Conservation (phyloP, 257 asterid genomes). For the Gentiana straminea region DNA sequence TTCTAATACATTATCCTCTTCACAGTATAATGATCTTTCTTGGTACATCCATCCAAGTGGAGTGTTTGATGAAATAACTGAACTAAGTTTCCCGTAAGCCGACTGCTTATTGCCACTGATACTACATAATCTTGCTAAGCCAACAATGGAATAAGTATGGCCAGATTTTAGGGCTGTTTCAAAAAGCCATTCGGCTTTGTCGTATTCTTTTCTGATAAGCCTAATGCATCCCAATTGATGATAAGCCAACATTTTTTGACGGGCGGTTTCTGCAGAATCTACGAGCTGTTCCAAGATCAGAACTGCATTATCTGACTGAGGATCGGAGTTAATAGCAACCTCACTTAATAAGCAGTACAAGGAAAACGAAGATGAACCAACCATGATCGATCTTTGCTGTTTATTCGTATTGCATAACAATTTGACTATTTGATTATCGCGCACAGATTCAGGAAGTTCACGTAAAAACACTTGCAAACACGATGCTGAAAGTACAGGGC, state of each 20-base stretch:
- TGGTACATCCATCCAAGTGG: slow-evolving; percentile 98
- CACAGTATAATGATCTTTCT: slow-evolving; percentile 83
- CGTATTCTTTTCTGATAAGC: slow-evolving; percentile 56
- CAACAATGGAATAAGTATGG: slow-evolving; percentile 67
- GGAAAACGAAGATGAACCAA: slow-evolving; percentile 67
- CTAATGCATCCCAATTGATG: slow-evolving; percentile 80
- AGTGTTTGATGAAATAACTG: slow-evolving; percentile 48
- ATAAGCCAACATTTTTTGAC: slow-evolving; percentile 66
- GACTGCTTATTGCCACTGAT: slow-evolving; percentile 38
- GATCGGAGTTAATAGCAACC: slow-evolving; percentile 64
- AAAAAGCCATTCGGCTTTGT: slow-evolving; percentile 60
- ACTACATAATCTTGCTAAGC: slow-evolving; percentile 63
- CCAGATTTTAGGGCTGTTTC: slow-evolving; percentile 67
- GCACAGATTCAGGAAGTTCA: slow-evolving; percentile 63
- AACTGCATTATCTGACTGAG: slow-evolving; percentile 57
- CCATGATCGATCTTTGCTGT: slow-evolving; percentile 64
- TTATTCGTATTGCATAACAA: slow-evolving; percentile 48
- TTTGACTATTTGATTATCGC: slow-evolving; percentile 56
- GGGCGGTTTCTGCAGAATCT: slow-evolving; percentile 47
- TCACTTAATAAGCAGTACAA: slow-evolving; percentile 78
- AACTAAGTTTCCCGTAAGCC: slow-evolving; percentile 52
- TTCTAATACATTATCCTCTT: slow-evolving; percentile 37
- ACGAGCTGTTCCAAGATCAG: slow-evolving; percentile 52
- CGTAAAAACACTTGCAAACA: slow-evolving; percentile 82
- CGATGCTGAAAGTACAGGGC: slow-evolving; percentile 80